Evolutionary conservation across 2,329 filamentous ascomycete species (phyloP), one percentile per base, ranked within the genome.

Genomic region (Neonectria ditissima): DNA sequence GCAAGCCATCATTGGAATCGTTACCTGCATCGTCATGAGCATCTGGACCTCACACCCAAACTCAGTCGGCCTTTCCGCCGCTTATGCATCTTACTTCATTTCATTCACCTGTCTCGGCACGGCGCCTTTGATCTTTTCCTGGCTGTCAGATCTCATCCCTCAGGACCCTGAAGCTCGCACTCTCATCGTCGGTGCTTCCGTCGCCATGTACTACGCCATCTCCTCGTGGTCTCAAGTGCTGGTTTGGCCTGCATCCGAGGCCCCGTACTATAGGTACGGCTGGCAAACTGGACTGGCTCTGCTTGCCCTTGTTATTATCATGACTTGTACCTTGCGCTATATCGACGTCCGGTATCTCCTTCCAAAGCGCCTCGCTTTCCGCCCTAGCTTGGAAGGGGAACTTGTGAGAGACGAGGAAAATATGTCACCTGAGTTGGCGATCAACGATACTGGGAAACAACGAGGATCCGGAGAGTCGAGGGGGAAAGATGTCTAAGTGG

Each of bases 61-160:
- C 2, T 74, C 76, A 0, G 81, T 82, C 1, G 76, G 80, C 0
- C 59, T 86, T 1, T 79, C 79, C 0, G 80, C 80, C 2, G 84
- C 83, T 1, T 87, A 86, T 64, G 82, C 83, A 2, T 80, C 80
- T 47, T 86, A 85, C 64, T 85, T 86, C 66, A 82, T 86, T 68
- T 79, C 80, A 0, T 65, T 74, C 83, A 11, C 78, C 3, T 59
- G 55, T 14, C 37, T 59, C n/a, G 78, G 69, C 78, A 83, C 1
- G 84, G 84, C 84, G 69, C 86, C 5, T 80, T 82, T 2, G 83
- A 86, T 69, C 72, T 84, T 71, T 16, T 45, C 47, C 1, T 47
- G 47, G 57, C 22, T 61, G 8, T 59, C 58, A 4, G 56, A 37
- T 11, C 52, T 43, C 22, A 66, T 64, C 20, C 63, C 63, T 5